These are phyloP conservation scores for Elaphomyces granulatus DNA, from an alignment of 495 filamentous ascomycete genomes.

Conservation along the genomic window DNA sequence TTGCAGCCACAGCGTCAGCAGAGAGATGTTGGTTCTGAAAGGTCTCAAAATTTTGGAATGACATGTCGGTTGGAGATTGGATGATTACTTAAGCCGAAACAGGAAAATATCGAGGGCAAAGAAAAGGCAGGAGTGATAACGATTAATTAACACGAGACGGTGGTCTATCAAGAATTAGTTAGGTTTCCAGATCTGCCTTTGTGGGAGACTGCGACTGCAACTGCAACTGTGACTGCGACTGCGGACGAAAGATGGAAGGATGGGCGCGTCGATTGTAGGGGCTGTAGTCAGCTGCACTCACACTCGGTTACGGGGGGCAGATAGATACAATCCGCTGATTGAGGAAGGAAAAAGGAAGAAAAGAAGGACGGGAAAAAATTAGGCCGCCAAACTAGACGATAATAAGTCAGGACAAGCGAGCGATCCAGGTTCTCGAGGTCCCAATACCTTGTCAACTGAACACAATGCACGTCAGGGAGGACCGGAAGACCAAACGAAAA, in stretches of 20 bases:
- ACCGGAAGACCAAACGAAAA: constrained; percentile 19
- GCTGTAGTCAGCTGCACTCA: no score
- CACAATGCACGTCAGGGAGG: constrained; percentile 15
- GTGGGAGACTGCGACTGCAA: neutral
- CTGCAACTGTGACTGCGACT: neutral
- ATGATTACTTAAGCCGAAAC: no score
- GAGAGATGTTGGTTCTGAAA: constrained; percentile 40
- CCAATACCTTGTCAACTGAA: neutral
- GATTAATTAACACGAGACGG: neutral
- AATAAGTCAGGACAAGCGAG: no score
- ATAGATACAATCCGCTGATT: neutral
- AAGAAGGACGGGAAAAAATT: neutral
- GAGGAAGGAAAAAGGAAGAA: neutral
- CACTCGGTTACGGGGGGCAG: no score
- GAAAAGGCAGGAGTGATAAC: no score
- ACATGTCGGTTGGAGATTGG: constrained; percentile 30
- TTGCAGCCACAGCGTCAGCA: constrained; percentile 38
- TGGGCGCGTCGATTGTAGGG: no score
- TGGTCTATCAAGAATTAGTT: neutral
- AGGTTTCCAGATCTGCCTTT: neutral
- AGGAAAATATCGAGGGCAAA: no score
- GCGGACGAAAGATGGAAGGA: no score
- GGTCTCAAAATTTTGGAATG: constrained; percentile 45
- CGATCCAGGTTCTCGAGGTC: neutral
- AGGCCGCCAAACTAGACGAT: neutral